Conservation (phyloP, 768 basidiomycete species). For the Boletus rufocinnamomeus region DNA sequence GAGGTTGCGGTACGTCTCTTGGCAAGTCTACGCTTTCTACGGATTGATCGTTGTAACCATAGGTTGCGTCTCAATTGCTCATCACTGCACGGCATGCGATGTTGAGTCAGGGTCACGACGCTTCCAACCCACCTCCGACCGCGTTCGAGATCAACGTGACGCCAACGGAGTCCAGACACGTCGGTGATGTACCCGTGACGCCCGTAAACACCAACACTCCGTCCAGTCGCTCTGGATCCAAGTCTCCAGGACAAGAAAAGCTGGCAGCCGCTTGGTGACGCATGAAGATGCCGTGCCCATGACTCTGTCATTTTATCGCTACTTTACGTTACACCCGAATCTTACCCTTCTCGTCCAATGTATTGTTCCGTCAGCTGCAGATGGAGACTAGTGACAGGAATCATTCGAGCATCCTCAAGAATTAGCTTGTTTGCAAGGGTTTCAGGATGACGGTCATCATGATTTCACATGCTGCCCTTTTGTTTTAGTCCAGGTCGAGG, state of each 20-base stretch:
- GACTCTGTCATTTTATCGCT: no score
- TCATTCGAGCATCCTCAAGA: no score
- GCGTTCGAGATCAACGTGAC: not conserved
- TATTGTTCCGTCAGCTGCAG: no score
- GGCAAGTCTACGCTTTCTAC: not conserved
- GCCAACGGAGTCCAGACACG: not conserved
- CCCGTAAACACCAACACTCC: no score
- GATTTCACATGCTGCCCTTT: no score
- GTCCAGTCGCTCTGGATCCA: not conserved
- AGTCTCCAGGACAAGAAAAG: not conserved
- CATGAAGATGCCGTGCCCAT: not conserved
- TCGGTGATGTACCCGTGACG: not conserved
- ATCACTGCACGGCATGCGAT: constrained; percentile 19
- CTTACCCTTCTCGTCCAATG: not conserved
- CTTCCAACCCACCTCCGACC: not conserved
- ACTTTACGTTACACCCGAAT: not conserved
- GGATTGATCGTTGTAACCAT: not conserved
- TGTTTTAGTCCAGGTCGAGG: no score
- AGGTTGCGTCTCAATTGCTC: constrained; percentile 20
- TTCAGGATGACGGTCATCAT: no score
- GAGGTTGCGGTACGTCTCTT: constrained; percentile 19
- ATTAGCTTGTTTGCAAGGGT: no score
- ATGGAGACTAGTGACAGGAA: no score
- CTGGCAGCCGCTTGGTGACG: not conserved
- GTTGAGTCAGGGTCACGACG: not conserved